Evolutionary conservation across 2,329 filamentous ascomycete genomes (phyloP), one percentile per base, ranked within the genome.

Genomic region (Colletotrichum trifolii): DNA sequence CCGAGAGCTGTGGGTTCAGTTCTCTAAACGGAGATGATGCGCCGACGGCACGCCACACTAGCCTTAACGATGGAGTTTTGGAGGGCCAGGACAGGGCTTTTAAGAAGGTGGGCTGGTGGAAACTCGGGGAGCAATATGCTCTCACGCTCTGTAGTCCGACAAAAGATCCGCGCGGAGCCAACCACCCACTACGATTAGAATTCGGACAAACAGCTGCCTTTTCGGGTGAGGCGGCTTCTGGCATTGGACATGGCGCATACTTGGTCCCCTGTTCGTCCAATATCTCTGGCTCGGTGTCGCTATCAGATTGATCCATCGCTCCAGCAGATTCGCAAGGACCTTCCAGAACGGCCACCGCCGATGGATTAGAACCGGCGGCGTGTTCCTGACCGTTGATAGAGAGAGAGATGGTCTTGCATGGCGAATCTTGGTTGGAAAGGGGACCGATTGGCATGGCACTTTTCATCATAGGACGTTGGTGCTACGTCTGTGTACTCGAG

Each of bases 171-270:
- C 13, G 42, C 10, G 10, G 36, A 36, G 12, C 47, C 52, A 36
- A 35, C 36, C 56, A 43, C 49, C 52, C 42, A 38, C 25, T 25
- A 43, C 40, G 9, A 34, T 48, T 43, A 64, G 40, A 25, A 25
- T 25, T 5, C 4, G 25, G 25, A 25, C 25, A 25, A 25, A 25
- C 17, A 65, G 62, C 62, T 65, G 62, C 62, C 62, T 62, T 52
- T 65, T 65, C 55, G 46, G 62, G 62, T 39, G 58, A 62, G 62
- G 62, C 58, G 62, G 62, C 50, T 39, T n/a, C 17, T 40, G 40
- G 54, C 25, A 52, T 38, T 42, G 33, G 54, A 12, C 60, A 11
- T 64, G 49, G 49, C 38, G 42, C 47, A 46, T 58, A 7, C 48
- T 10, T n/a, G 42, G 43, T 13, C 12, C 42, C 13, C 40, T 15